Evolutionary conservation across 208 protist species (phyloP).

Genomic region (Leishmania braziliensis): DNA sequence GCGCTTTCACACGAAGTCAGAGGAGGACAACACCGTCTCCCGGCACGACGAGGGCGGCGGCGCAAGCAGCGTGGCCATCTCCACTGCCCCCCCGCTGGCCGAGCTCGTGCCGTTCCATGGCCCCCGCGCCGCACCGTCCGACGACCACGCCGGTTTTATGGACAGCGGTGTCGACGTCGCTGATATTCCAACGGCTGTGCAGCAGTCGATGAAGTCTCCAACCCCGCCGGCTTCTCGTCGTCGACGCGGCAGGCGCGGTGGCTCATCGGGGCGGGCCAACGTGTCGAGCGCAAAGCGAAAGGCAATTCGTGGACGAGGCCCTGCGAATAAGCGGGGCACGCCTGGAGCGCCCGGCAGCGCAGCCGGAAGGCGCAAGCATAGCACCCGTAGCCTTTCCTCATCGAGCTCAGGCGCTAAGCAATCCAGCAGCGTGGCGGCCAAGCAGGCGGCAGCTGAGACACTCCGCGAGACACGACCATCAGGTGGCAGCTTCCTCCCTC

Average conservation of each 20-base stretch:
- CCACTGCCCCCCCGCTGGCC: constrained; percentile 4
- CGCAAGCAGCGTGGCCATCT: constrained; percentile 1
- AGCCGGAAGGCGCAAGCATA: neutral
- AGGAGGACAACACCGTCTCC: constrained; percentile 56
- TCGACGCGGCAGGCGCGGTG: constrained; percentile 10
- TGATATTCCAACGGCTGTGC: constrained; percentile 28
- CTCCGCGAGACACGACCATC: constrained; percentile 1
- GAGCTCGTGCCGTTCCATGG: constrained; percentile 33
- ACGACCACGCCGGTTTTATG: neutral
- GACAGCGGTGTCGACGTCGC: constrained; percentile 13
- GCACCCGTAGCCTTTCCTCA: neutral
- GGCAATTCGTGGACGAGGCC: neutral
- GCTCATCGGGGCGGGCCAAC: neutral
- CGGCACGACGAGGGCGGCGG: constrained; percentile 30
- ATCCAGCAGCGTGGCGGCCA: constrained; percentile 1
- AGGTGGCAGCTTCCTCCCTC: constrained; percentile 20
- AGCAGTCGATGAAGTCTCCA: neutral
- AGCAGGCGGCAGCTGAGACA: neutral
- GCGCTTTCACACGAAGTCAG: constrained; percentile 69
- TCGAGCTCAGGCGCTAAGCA: neutral
- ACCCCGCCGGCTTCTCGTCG: neutral
- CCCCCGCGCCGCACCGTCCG: constrained; percentile 15
- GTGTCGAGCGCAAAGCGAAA: constrained; percentile 11
- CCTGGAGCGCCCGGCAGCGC: neutral
- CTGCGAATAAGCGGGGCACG: neutral